phyloP scores from a whole-genome alignment of 192 early-diverging fungal species.

The Thamnidium elegans region DNA sequence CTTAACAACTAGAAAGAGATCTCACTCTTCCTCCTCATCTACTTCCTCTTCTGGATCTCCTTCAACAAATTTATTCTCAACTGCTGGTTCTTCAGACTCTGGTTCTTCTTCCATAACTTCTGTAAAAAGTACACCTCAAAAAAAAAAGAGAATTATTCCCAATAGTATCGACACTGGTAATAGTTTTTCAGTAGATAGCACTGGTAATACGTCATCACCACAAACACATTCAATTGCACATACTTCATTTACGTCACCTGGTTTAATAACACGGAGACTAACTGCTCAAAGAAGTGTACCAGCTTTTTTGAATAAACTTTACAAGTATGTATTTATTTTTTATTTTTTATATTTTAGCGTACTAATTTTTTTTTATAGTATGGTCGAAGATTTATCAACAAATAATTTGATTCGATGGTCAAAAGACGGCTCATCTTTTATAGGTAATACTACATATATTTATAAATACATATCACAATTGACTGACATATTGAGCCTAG shows the following conservation, averaged over 20 bases:
- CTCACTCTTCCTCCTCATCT: constrained; percentile 14
- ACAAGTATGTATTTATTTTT: constrained; percentile 54
- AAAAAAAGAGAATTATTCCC: background rate
- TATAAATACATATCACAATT: background rate
- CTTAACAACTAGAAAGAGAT: constrained; percentile 8
- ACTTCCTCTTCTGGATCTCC: constrained; percentile 9
- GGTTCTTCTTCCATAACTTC: constrained; percentile 20
- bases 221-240: background rate
- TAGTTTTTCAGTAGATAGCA: constrained; percentile 1
- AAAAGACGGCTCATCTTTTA: constrained; percentile 84
- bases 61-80: constrained; percentile 4
- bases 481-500: constrained; percentile 20
- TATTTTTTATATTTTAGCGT: background rate
- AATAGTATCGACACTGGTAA: background rate
- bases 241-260: background rate
- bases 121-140: background rate
- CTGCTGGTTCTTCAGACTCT: constrained; percentile 21
- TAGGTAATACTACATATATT: constrained; percentile 39
- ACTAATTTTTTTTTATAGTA: constrained; percentile 47
- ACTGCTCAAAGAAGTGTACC: constrained; percentile 56
- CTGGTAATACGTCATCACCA: constrained; percentile 5
- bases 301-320: constrained; percentile 92
- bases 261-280: background rate
- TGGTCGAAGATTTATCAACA: constrained; percentile 82
- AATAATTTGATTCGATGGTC: constrained; percentile 90